Base-by-base conservation (phyloP, 1,284 basidiomycete genomes). In the Pseudozyma tsukubaensis region DNA sequence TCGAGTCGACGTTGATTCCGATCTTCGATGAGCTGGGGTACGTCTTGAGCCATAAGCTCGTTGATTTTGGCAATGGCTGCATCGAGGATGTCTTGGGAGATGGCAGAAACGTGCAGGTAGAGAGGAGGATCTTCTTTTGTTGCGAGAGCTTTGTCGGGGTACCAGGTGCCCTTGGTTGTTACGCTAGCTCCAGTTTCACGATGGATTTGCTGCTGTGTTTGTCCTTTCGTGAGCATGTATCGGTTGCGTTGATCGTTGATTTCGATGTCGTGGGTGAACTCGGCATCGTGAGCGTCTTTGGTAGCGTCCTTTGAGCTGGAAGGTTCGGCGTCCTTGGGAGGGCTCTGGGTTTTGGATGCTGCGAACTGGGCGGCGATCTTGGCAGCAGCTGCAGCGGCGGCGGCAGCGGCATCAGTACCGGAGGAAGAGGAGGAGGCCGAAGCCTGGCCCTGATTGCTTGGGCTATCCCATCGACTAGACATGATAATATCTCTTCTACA, bases 221-320 rank as follows among this genome's bases (percentile, higher is more conserved):
- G 89, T 2, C 93, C 92, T 85, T 94, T 97, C 45, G 97, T 99
- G 80, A 99, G 87, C 84, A 98, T 87, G 85, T 99, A 99, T 65
- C 96, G 89, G 86, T 99, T 99, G 79, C 95, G 88, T 61, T 96
- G 88, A 86, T 99, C 97, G 85, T 99, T 98, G 85, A 99, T 97
- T 84, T 98, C 95, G 68, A 99, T 93, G 84, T 97, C 94, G 78
- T 93, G 89, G 14, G 90, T 91, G 80, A 92, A 97, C 54, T 92
- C 93, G 44, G 89, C 92, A 72, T 94, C 93, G 66, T 92, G 89
- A 6, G 88, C 87, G 79, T 91, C 84, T 88, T 89, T 77, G 85
- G 3, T 29, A 29, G 85, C 34, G 13, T 52, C 40, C 50, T 42
- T 52, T 3, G 50, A 42, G 82, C 61, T 37, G n/a, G 56, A 59